Evolutionary conservation across 2,329 filamentous ascomycete species (phyloP).

Genomic region (Harringtonia aguacate): DNA sequence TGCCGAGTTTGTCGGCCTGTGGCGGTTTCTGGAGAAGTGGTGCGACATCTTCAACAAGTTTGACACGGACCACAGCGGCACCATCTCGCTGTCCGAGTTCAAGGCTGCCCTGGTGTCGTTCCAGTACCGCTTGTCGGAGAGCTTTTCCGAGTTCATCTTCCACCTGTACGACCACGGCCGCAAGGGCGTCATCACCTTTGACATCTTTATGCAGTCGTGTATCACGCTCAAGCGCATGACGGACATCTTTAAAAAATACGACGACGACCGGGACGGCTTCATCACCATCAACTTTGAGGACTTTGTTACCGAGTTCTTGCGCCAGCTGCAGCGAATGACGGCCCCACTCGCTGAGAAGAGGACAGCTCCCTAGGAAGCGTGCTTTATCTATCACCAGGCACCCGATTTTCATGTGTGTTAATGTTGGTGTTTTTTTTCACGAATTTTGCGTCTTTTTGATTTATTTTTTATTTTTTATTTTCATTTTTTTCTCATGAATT

Average conservation of each 20-base stretch:
- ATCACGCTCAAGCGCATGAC: slow-evolving; percentile 98
- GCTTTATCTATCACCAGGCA: no score
- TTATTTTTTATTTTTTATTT: no score
- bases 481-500: no score
- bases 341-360: background rate
- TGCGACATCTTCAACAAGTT: slow-evolving; percentile 90
- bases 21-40: slow-evolving; percentile 94
- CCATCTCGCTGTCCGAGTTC: slow-evolving; percentile 80
- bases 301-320: slow-evolving; percentile 59
- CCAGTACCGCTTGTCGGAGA: slow-evolving; percentile 77
- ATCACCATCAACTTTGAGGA: slow-evolving; percentile 76
- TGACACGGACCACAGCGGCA: slow-evolving; percentile 76
- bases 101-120: slow-evolving; percentile 84
- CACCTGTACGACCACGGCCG: slow-evolving; percentile 73
- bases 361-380: background rate
- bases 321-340: slow-evolving; percentile 37
- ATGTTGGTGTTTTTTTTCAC: no score
- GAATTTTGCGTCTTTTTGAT: no score
- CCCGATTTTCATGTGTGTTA: no score
- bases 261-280: slow-evolving; percentile 91
- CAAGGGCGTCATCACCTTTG: slow-evolving; percentile 72
- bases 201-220: slow-evolving; percentile 94
- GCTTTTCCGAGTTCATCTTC: slow-evolving; percentile 80
- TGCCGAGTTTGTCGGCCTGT: slow-evolving; percentile 90
- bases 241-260: slow-evolving; percentile 98